Percentiles rank a stretch among this genome's conserved stretches.
phyloP scores from a whole-genome alignment of 495 filamentous ascomycete species.

The Corynascus novoguineensis region DNA sequence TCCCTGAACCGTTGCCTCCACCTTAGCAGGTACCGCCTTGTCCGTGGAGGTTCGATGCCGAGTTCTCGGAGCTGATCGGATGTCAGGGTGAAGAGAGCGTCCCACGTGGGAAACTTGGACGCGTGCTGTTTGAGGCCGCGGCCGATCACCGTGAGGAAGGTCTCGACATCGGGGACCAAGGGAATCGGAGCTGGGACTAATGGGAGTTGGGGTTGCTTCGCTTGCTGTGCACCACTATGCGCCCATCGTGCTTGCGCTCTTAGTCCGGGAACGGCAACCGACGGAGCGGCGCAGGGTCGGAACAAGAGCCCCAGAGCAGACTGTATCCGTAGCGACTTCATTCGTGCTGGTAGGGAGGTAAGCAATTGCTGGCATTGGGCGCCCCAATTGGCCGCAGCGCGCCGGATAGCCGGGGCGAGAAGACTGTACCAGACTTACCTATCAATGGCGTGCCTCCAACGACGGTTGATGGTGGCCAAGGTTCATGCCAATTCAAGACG shows the following conservation, averaged over 20 bases:
- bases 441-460: conserved; percentile 11
- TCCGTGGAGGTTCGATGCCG: conserved; percentile 79
- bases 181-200: conserved; percentile 66
- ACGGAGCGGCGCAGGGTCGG: conserved; percentile 23
- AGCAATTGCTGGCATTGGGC: background rate
- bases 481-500: conserved; percentile 20
- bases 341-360: conserved; percentile 17
- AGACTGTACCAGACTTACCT: conserved; percentile 14
- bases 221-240: conserved; percentile 22
- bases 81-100: conserved; percentile 73
- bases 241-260: conserved; percentile 29
- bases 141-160: conserved; percentile 89
- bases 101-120: conserved; percentile 81
- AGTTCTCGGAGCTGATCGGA: conserved; percentile 71
- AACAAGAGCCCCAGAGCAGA: conserved; percentile 29
- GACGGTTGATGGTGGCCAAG: conserved; percentile 7
- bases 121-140: conserved; percentile 75
- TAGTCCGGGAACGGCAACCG: conserved; percentile 20
- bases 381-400: background rate
- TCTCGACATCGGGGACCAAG: conserved; percentile 77
- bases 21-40: conserved; percentile 73
- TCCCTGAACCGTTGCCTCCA: conserved; percentile 80
- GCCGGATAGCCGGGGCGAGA: too few species aligned
- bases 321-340: conserved; percentile 29
- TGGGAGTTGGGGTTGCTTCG: conserved; percentile 31